Percentiles rank a stretch among this genome's conserved stretches.
These are phyloP conservation scores for Pseudocercospora fijiensis DNA, from an alignment of 2,329 filamentous ascomycete species.

Conservation along the genomic window DNA sequence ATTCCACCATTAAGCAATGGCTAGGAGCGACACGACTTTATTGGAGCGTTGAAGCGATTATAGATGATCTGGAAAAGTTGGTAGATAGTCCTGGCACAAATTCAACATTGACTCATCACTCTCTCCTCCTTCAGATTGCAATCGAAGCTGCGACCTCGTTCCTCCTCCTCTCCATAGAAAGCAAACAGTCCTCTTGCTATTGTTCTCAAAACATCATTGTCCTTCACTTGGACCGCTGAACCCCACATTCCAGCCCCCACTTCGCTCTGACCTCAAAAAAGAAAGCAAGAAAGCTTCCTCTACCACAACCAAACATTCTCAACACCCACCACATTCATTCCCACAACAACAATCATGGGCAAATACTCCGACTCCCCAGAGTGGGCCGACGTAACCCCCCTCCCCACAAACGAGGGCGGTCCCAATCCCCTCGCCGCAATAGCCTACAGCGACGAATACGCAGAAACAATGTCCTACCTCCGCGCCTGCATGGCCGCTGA, in stretches of 20 bases:
- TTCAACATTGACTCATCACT: not conserved
- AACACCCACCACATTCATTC: not conserved
- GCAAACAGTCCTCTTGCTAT: constrained; percentile 13
- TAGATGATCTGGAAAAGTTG: constrained; percentile 7
- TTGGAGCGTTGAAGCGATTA: not conserved
- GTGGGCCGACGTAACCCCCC: constrained; percentile 82
- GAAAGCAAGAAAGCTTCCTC: no score
- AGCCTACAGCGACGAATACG: constrained; percentile 84
- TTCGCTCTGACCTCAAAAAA: not conserved
- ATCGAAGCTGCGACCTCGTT: not conserved
- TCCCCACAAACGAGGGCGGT: constrained; percentile 78
- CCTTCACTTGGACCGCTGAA: constrained; percentile 6
- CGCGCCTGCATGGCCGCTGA: constrained; percentile 88
- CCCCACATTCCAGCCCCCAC: constrained; percentile 15
- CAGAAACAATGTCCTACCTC: constrained; percentile 89
- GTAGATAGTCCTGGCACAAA: constrained; percentile 6
- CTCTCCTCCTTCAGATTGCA: not conserved
- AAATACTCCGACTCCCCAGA: constrained; percentile 65
- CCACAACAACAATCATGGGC: constrained; percentile 33
- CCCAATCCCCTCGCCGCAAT: constrained; percentile 80
- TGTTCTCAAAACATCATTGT: constrained; percentile 20
- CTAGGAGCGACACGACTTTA: not conserved
- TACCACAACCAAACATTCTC: not conserved
- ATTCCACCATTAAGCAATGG: constrained; percentile 76
- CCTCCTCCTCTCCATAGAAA: not conserved